These are phyloP conservation scores for Rutstroemia sp. DNA, from an alignment of 2,329 filamentous ascomycete species.

Conservation along the genomic window DNA sequence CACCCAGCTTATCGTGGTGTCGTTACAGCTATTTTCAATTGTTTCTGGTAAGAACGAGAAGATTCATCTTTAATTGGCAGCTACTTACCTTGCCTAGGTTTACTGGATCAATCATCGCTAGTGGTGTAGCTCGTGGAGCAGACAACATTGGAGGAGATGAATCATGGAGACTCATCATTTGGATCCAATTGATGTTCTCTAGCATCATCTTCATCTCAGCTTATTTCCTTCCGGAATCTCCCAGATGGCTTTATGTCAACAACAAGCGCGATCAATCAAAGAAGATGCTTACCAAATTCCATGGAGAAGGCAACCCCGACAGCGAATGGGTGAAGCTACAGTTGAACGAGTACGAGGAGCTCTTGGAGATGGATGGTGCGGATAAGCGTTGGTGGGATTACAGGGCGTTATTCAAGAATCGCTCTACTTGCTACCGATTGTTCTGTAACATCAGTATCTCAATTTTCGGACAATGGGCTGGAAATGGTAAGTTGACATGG, in stretches of 20 bases:
- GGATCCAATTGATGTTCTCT: conserved; percentile 39
- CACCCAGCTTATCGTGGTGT: conserved; percentile 40
- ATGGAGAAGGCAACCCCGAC: conserved; percentile 43
- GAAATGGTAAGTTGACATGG: conserved; percentile 22
- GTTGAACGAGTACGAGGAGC: conserved; percentile 41
- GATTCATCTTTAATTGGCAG: not conserved
- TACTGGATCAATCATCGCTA: conserved; percentile 46
- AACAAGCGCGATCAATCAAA: conserved; percentile 45
- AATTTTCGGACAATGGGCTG: conserved; percentile 46
- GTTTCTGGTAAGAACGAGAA: not conserved
- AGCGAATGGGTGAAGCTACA: conserved; percentile 46
- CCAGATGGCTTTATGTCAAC: conserved; percentile 53
- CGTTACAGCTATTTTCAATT: conserved; percentile 24
- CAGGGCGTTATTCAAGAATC: conserved; percentile 42
- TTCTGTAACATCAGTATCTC: conserved; percentile 44
- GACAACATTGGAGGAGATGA: conserved; percentile 32
- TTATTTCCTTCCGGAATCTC: conserved; percentile 53
- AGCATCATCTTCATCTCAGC: conserved; percentile 39
- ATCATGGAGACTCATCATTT: conserved; percentile 47
- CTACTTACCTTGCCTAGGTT: conserved; percentile 29
- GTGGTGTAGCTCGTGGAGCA: conserved; percentile 46
- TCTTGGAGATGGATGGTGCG: conserved; percentile 40
- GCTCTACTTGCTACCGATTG: conserved; percentile 41
- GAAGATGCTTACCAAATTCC: conserved; percentile 45
- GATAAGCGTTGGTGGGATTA: conserved; percentile 52